These are phyloP conservation scores for Cytospora piceae DNA, from an alignment of 2,329 filamentous ascomycete genomes.

Conservation along the genomic window DNA sequence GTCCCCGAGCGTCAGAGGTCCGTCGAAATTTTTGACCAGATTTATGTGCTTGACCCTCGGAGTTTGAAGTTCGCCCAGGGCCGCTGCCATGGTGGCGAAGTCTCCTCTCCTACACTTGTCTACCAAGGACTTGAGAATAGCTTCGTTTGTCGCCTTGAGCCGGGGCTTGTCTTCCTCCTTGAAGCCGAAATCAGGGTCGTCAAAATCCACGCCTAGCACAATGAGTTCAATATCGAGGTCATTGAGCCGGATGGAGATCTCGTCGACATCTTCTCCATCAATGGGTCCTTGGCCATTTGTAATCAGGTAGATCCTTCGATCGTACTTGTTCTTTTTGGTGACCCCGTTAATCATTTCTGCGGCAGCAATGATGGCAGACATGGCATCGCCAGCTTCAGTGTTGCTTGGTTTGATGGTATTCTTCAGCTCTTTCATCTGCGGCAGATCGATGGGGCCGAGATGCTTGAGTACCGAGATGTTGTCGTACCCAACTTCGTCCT, in stretches of 20 bases:
- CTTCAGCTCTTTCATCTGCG: slow-evolving; percentile 68
- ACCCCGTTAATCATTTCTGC: slow-evolving; percentile 81
- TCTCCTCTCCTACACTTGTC: slow-evolving; percentile 69
- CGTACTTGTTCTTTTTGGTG: slow-evolving; percentile 82
- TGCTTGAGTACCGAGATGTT: slow-evolving; percentile 82
- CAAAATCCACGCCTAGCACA: slow-evolving; percentile 88
- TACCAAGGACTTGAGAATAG: slow-evolving; percentile 64
- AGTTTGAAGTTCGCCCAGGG: slow-evolving; percentile 76
- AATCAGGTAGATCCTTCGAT: slow-evolving; percentile 78
- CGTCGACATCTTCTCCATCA: slow-evolving; percentile 70
- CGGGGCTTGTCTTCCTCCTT: slow-evolving; percentile 85
- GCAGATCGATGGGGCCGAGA: slow-evolving; percentile 63
- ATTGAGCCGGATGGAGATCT: slow-evolving; percentile 75
- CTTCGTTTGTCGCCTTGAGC: slow-evolving; percentile 78
- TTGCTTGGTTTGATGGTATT: slow-evolving; percentile 67
- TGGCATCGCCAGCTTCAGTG: slow-evolving; percentile 75
- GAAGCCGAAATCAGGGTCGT: slow-evolving; percentile 85
- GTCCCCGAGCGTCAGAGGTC: slow-evolving; percentile 79
- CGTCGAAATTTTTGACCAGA: slow-evolving; percentile 79
- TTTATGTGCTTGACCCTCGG: slow-evolving; percentile 77
- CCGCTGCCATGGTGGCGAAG: slow-evolving; percentile 85
- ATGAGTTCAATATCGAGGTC: slow-evolving; percentile 76
- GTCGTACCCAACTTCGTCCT: slow-evolving; percentile 74
- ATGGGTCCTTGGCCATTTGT: slow-evolving; percentile 79
- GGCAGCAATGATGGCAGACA: slow-evolving; percentile 85